These are phyloP conservation scores for Penicillium verrucosum DNA, from an alignment of 2,329 filamentous ascomycete species.

Conservation along the genomic window DNA sequence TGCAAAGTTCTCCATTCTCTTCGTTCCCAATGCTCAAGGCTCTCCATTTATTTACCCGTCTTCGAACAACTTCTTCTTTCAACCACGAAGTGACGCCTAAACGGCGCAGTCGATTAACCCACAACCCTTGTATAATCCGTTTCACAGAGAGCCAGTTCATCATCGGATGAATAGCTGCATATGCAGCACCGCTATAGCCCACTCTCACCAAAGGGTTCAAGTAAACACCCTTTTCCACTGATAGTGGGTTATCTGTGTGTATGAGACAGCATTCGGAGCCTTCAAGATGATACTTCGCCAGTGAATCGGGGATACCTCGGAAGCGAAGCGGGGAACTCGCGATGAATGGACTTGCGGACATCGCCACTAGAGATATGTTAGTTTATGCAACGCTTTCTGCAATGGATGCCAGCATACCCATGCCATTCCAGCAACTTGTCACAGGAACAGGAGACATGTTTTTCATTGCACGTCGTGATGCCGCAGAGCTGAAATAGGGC, in stretches of 20 bases:
- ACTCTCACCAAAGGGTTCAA: constrained; percentile 43
- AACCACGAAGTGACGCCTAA: constrained; percentile 40
- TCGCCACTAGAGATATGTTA: constrained; percentile 23
- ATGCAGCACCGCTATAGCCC: constrained; percentile 32
- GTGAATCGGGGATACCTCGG: constrained; percentile 60
- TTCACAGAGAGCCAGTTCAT: constrained; percentile 48
- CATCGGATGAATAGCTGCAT: constrained; percentile 22
- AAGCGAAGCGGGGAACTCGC: constrained; percentile 52
- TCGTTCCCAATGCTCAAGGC: constrained; percentile 4
- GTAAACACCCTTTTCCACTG: constrained; percentile 32
- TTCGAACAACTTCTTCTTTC: constrained; percentile 27
- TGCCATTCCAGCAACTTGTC: constrained; percentile 67
- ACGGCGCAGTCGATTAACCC: constrained; percentile 56
- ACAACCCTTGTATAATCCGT: constrained; percentile 54
- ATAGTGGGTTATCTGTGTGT: constrained; percentile 39
- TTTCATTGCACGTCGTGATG: constrained; percentile 55
- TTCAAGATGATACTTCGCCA: constrained; percentile 58
- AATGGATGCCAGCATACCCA: constrained; percentile 40
- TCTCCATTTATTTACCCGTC: constrained; percentile 40
- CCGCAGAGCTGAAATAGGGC: constrained; percentile 56
- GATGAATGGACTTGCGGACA: constrained; percentile 23
- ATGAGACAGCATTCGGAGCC: constrained; percentile 74
- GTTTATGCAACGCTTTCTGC: not conserved
- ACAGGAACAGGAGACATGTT: constrained; percentile 56
- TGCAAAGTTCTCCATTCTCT: constrained; percentile 17